These are phyloP conservation scores for Ceratocystiopsis minuta DNA, from an alignment of 2,329 filamentous ascomycete genomes.

Conservation along the genomic window DNA sequence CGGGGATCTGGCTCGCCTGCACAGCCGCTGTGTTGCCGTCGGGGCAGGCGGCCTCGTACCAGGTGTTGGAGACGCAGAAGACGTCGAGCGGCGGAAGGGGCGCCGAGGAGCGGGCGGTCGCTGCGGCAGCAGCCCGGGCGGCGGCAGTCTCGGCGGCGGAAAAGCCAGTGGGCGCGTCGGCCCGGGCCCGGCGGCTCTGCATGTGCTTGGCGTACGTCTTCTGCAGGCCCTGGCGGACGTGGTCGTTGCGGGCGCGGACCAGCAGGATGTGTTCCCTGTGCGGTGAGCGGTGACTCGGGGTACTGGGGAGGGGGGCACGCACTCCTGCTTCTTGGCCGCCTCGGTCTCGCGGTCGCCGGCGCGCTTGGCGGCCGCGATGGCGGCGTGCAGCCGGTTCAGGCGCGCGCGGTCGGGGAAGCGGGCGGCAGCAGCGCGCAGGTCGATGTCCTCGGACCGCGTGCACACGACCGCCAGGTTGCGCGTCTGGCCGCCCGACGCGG, in stretches of 20 bases:
- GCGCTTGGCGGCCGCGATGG: conserved; percentile 12
- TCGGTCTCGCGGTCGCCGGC: conserved; percentile 10
- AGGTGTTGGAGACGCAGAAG: conserved; percentile 19
- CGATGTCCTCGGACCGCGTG: conserved; percentile 18
- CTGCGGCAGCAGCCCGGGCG: too few relatives aligned
- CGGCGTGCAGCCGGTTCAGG: conserved; percentile 13
- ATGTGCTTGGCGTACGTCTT: conserved; percentile 9
- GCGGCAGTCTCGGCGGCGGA: too few relatives aligned
- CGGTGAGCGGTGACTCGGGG: too few relatives aligned
- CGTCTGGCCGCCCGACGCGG: conserved; percentile 10
- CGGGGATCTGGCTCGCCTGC: conserved; percentile 15
- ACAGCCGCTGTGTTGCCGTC: conserved; percentile 14
- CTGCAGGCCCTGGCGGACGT: conserved; percentile 14
- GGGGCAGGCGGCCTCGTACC: conserved; percentile 16
- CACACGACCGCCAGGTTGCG: conserved; percentile 17
- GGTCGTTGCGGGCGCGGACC: conserved; percentile 14
- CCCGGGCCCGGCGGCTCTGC: too few relatives aligned
- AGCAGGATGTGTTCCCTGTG: conserved; percentile 11
- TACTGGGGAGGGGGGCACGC: too few relatives aligned
- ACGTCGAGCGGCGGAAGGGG: conserved; percentile 15
- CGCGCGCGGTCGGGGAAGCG: conserved; percentile 13
- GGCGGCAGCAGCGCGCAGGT: conserved; percentile 11
- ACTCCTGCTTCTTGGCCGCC: conserved; percentile 3
- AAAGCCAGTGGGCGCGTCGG: too few relatives aligned
- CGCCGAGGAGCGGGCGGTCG: too few relatives aligned